phyloP scores from a whole-genome alignment of 73 alveolate species.

The Blepharisma stoltei region DNA sequence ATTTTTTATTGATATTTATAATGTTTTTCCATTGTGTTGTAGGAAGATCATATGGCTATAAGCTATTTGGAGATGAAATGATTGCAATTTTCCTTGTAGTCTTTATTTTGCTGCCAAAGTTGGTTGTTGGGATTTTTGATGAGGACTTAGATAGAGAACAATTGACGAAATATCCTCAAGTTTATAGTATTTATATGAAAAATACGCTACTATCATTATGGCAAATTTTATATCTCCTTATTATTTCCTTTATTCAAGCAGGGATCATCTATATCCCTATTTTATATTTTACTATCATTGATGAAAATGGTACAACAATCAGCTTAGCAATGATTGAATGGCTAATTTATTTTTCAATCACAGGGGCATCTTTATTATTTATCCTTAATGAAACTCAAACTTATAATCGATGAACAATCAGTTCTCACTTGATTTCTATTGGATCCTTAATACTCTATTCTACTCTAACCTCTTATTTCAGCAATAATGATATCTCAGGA shows the following conservation, averaged over 20 bases:
- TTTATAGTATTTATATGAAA: not conserved
- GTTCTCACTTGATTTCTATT: too few species aligned
- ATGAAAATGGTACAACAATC: not conserved
- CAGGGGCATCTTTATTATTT: too few species aligned
- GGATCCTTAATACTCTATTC: too few species aligned
- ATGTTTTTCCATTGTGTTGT: not conserved
- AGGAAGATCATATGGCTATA: not conserved
- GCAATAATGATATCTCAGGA: too few species aligned
- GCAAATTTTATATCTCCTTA: not conserved
- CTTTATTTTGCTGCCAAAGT: not conserved
- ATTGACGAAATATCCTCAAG: not conserved
- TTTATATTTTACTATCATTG: not conserved
- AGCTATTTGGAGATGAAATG: not conserved
- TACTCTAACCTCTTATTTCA: too few species aligned
- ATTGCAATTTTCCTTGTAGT: not conserved
- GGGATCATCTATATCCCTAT: not conserved
- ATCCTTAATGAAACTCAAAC: too few species aligned
- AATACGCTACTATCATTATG: not conserved
- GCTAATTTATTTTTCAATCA: conserved; percentile 16
- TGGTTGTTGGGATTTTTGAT: conserved; percentile 13
- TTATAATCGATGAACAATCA: too few species aligned
- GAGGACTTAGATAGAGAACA: not conserved
- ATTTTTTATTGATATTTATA: too few species aligned
- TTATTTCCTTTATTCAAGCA: conserved; percentile 1
- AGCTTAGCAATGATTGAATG: conserved; percentile 48